Conservation (phyloP, 148 eudicot species). For the Fagopyrum esculentum region DNA sequence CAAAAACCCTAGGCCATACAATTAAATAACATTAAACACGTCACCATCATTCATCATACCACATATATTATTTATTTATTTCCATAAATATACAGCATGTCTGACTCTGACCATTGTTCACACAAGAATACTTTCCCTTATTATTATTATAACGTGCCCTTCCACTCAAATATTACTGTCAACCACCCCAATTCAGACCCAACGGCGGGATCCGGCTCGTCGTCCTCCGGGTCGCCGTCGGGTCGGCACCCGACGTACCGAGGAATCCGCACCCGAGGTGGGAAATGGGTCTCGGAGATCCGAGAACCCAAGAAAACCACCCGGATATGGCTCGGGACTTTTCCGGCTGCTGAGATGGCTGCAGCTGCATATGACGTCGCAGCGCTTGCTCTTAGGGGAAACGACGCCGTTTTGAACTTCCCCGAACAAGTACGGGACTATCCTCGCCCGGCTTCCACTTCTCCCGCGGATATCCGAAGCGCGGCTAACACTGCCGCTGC, state of each 20-base stretch:
- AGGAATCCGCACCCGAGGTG: slow-evolving; percentile 52
- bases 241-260: slow-evolving; percentile 41
- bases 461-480: slow-evolving; percentile 30
- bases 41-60: neutral
- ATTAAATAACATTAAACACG: neutral
- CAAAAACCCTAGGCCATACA: neutral
- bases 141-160: neutral
- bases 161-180: neutral
- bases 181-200: neutral
- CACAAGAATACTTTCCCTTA: neutral
- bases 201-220: slow-evolving; percentile 8
- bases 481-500: slow-evolving; percentile 45
- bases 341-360: slow-evolving; percentile 57
- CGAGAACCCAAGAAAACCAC: slow-evolving; percentile 60
- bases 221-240: slow-evolving; percentile 17
- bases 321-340: slow-evolving; percentile 70
- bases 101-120: neutral
- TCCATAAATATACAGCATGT: neutral
- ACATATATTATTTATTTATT: neutral
- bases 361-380: slow-evolving; percentile 74
- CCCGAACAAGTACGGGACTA: slow-evolving; percentile 30
- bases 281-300: slow-evolving; percentile 74
- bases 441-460: slow-evolving; percentile 38
- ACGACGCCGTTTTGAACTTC: slow-evolving; percentile 44
- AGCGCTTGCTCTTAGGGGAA: slow-evolving; percentile 45